A percentile compares a stretch with the other conserved stretches of the same genome.
Evolutionary conservation across 805 yeast genomes (phyloP).

Genomic region (Barnettozyma californica): DNA sequence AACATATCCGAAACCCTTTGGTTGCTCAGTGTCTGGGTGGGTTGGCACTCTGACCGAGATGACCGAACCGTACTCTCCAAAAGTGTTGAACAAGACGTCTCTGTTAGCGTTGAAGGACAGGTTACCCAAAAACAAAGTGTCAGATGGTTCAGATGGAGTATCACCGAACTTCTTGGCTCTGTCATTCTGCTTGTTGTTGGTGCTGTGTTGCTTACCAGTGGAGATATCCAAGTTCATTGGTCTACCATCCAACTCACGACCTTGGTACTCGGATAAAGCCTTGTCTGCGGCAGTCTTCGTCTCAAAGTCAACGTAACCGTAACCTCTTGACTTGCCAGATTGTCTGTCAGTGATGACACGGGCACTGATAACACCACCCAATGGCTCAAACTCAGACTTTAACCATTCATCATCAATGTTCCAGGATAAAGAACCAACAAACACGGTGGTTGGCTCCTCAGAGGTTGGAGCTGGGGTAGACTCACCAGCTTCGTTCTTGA

Average conservation of each 20-base stretch:
- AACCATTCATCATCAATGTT: conserved; percentile 94
- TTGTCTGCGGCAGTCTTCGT: conserved; percentile 72
- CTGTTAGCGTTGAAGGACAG: conserved; percentile 85
- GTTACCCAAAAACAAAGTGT: conserved; percentile 94
- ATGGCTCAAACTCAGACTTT: conserved; percentile 73
- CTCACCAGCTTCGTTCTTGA: conserved; percentile 24
- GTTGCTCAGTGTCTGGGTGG: conserved; percentile 97
- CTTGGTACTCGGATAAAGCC: conserved; percentile 82
- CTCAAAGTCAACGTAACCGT: conserved; percentile 94
- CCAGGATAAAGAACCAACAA: conserved; percentile 98
- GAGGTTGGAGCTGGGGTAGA: conserved; percentile 28
- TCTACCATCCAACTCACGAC: conserved; percentile 95
- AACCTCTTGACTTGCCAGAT: conserved; percentile 92
- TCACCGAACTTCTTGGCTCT: conserved; percentile 92
- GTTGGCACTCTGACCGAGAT: conserved; percentile 93
- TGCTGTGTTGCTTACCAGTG: conserved; percentile 66
- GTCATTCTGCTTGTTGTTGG: conserved; percentile 50
- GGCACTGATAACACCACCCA: conserved; percentile 80
- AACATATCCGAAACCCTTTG: conserved; percentile 98
- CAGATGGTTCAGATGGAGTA: conserved; percentile 85
- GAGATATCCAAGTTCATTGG: conserved; percentile 92
- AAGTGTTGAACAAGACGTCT: conserved; percentile 68
- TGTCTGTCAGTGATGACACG: conserved; percentile 93
- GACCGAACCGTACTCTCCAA: conserved; percentile 75
- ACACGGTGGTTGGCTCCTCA: conserved; percentile 79